A percentile compares a stretch with the other conserved stretches of the same genome.
phyloP scores from a whole-genome alignment of 2,329 filamentous ascomycete species.

The Ascochyta pisi region DNA sequence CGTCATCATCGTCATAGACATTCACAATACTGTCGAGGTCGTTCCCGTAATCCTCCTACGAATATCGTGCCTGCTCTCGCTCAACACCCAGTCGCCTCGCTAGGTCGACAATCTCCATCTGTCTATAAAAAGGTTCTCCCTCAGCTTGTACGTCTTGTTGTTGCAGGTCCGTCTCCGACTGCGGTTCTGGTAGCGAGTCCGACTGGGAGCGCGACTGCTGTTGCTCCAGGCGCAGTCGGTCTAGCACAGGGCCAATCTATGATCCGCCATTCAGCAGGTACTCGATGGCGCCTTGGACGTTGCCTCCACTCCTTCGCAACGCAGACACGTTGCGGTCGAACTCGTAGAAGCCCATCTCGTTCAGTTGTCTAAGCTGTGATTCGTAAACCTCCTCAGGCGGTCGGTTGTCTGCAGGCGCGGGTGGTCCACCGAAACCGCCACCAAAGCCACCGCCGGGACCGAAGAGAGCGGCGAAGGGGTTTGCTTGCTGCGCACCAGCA shows the following conservation, averaged over 20 bases:
- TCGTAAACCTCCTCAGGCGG: conserved; percentile 95
- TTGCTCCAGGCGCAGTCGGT: conserved; percentile 10
- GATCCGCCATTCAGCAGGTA: conserved; percentile 60
- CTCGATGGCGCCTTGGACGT: conserved; percentile 90
- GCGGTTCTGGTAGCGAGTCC: neutral
- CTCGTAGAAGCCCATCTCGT: conserved; percentile 99
- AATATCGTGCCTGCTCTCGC: conserved; percentile 1
- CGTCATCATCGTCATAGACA: neutral
- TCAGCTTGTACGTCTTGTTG: neutral
- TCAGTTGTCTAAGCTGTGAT: conserved; percentile 87
- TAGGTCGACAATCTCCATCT: neutral
- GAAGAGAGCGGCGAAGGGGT: conserved; percentile 54
- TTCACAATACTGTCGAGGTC: conserved; percentile 8
- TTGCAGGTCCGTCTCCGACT: neutral
- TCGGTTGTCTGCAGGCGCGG: conserved; percentile 75
- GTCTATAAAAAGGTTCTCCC: neutral
- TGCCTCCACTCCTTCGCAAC: conserved; percentile 85
- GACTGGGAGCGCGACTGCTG: neutral
- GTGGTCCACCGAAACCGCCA: conserved; percentile 45
- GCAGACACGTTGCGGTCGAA: conserved; percentile 93
- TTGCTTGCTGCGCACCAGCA: conserved; percentile 26
- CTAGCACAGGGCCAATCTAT: conserved; percentile 24
- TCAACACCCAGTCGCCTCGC: conserved; percentile 1
- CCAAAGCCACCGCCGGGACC: conserved; percentile 54
- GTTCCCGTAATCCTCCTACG: conserved; percentile 10